Base-by-base conservation (phyloP, 2,329 filamentous ascomycete genomes). In the Juglanconis oblonga region DNA sequence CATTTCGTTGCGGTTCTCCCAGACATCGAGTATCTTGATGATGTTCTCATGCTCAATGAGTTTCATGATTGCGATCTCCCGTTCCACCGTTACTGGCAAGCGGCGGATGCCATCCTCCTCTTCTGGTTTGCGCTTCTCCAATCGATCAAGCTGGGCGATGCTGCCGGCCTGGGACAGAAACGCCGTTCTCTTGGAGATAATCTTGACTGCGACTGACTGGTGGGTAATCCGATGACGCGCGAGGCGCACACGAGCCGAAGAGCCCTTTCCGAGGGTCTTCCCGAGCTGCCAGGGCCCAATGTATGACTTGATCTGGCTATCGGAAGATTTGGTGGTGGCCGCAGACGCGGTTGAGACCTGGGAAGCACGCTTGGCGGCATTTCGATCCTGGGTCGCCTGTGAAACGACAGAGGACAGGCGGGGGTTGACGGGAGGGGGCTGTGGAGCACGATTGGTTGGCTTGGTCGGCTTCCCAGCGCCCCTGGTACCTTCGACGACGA, bases 1-100 rank as follows among this genome's bases (percentile, higher is more conserved):
- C 91, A 99, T 88, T 74, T 99, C 93, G 59, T 92, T 90, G 29
- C 91, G 85, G 71, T 97, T 98, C 76, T 99, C 95, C 94, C 94
- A 99, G 35, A 99, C 94, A 75, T 99, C 95, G 71, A 94, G 95
- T 9, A 99, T 78, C 66, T 90, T 91, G 74, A 97, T 93, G 68
- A 98, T 94, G 72, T 98, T 95, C 5, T 89, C 91, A 75, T 99
- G 95, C 69, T 97, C 89, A 62, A 98, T 91, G 60, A 98, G 83
- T 76, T 97, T 98, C 84, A 99, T 92, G 67, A 99, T 96, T 36
- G 94, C 92, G 45, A 99, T 93, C 72, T 99, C 95, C 57, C 95
- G 85, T 75, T 98, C 94, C 63, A 99, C 90, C 1, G 92, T 90
- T 68, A 94, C 87, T 1, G 94, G 94, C 71, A 96, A 92, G 57